Evolutionary conservation across 345 rosid genomes (phyloP).

Genomic region (Lagerstroemia speciosa): DNA sequence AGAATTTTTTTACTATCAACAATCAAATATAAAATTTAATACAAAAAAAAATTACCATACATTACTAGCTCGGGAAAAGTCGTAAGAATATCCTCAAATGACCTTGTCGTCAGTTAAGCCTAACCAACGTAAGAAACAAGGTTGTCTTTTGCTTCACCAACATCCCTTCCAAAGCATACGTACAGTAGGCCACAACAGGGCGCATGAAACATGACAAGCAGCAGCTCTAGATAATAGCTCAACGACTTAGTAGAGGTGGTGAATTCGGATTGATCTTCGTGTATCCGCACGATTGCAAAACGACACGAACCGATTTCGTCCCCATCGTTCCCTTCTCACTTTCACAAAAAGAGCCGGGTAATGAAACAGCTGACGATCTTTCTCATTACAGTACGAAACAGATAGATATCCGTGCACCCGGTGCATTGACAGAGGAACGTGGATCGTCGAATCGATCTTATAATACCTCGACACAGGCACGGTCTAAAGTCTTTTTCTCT

Average conservation of each 20-base stretch:
- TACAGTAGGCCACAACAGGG: not conserved
- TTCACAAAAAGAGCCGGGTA: not conserved
- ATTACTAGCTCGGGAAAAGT: not conserved
- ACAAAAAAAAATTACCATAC: not conserved
- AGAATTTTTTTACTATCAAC: no score
- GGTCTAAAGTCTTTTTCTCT: not conserved
- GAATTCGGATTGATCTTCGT: not conserved
- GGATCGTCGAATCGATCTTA: not conserved
- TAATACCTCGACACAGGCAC: not conserved
- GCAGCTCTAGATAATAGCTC: conserved; percentile 11
- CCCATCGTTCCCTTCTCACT: no score
- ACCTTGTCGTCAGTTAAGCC: conserved; percentile 23
- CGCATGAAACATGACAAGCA: conserved; percentile 19
- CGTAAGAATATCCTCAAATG: not conserved
- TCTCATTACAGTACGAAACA: not conserved
- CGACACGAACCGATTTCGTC: not conserved
- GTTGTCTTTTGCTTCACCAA: conserved; percentile 19
- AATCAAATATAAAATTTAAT: no score
- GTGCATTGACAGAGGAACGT: not conserved
- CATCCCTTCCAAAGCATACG: conserved; percentile 9
- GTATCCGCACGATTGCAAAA: not conserved
- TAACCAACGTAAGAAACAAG: conserved; percentile 20
- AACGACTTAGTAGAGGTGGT: not conserved
- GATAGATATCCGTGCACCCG: not conserved
- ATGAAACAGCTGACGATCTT: not conserved